These are phyloP conservation scores for Rubus idaeus DNA, from an alignment of 306 rosid genomes.

Conservation along the genomic window DNA sequence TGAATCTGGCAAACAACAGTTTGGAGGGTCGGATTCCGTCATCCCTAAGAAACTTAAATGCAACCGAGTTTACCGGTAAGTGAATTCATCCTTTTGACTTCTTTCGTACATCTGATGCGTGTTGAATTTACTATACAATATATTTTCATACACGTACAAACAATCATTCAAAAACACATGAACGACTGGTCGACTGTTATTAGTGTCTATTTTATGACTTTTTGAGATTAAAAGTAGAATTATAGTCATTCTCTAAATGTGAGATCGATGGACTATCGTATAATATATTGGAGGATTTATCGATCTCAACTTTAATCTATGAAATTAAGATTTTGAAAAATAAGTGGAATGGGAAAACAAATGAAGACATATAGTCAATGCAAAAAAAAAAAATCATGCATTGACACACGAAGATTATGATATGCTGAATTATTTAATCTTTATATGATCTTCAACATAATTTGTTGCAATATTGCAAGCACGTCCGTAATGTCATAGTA, in stretches of 20 bases:
- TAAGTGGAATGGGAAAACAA: not conserved
- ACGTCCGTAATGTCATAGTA: not conserved
- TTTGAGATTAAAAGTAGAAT: not conserved
- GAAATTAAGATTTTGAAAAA: not conserved
- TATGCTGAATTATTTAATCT: not conserved
- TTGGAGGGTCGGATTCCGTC: conserved; percentile 63
- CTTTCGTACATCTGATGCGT: not conserved
- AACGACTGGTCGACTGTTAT: not conserved
- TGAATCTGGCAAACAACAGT: conserved; percentile 53
- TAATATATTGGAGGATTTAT: not conserved
- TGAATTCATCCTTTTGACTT: not conserved
- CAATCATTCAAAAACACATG: not conserved
- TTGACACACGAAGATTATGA: not conserved
- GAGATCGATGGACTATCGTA: not conserved
- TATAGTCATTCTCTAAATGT: not conserved
- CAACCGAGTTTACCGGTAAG: conserved; percentile 51
- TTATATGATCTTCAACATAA: not conserved
- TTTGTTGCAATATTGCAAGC: not conserved
- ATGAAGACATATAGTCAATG: not conserved
- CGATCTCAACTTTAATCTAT: not conserved
- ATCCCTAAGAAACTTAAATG: conserved; percentile 21
- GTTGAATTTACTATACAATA: too few relatives aligned
- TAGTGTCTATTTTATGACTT: too few relatives aligned
- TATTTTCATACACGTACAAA: not conserved
- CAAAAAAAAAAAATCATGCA: not conserved